A percentile compares a stretch with the other conserved stretches of the same genome.
Conservation (phyloP, 495 filamentous ascomycete genomes). For the Aspergillus asperescens region DNA sequence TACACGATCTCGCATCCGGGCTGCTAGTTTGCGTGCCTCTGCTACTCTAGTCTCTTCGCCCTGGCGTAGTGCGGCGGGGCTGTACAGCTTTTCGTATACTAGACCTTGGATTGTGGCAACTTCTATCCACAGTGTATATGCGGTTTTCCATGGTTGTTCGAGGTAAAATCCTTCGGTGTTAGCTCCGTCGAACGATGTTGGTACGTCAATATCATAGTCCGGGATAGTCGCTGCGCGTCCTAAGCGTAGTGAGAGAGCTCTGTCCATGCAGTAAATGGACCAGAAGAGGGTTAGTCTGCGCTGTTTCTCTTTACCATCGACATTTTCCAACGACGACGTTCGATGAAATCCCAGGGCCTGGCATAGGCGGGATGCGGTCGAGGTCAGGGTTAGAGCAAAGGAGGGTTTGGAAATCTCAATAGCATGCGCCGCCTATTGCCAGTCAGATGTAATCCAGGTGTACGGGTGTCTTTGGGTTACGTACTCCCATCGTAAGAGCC, state of each 20-base stretch:
- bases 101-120: constrained; percentile 52
- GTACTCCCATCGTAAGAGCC: constrained; percentile 54
- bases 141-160: constrained; percentile 21
- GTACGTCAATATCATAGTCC: constrained; percentile 59
- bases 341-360: constrained; percentile 63
- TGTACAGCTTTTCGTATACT: constrained; percentile 57
- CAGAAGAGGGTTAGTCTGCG: constrained; percentile 51
- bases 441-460: neutral
- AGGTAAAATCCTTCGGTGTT: constrained; percentile 23
- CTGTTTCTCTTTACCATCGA: constrained; percentile 31
- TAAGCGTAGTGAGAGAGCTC: constrained; percentile 56
- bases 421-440: constrained; percentile 44
- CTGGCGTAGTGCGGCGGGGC: constrained; percentile 50
- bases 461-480: neutral
- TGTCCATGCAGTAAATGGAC: constrained; percentile 57
- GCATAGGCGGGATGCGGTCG: constrained; percentile 53
- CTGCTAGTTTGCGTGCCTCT: constrained; percentile 30
- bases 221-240: constrained; percentile 57
- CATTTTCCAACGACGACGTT: constrained; percentile 45
- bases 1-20: constrained; percentile 28
- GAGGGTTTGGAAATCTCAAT: constrained; percentile 61
- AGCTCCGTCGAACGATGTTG: constrained; percentile 25
- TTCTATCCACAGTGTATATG: constrained; percentile 44
- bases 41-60: constrained; percentile 40
- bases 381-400: constrained; percentile 56